A percentile compares a stretch with the other conserved stretches of the same genome.
Conservation (phyloP, 2,329 filamentous ascomycete species). For the Aspergillus terreus region DNA sequence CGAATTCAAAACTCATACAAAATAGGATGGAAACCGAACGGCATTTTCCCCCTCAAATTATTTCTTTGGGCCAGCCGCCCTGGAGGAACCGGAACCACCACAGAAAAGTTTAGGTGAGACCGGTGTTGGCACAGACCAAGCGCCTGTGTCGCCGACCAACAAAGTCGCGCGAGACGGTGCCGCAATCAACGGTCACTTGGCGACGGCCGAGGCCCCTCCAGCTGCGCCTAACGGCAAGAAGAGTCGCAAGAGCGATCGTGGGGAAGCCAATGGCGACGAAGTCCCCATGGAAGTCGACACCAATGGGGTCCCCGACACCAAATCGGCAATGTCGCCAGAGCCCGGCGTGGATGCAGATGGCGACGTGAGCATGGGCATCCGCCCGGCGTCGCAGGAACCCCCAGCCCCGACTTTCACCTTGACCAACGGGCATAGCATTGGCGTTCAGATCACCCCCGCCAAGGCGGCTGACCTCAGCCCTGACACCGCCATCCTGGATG, state of each 20-base stretch:
- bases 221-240: conserved; percentile 26
- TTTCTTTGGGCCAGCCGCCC: conserved; percentile 46
- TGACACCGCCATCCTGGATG: conserved; percentile 41
- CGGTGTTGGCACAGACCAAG: conserved; percentile 28
- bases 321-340: conserved; percentile 11
- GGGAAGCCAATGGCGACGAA: conserved; percentile 31
- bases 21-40: conserved; percentile 36
- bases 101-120: conserved; percentile 27
- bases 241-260: conserved; percentile 30
- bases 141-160: conserved; percentile 26
- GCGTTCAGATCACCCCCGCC: conserved; percentile 46
- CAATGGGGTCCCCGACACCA: conserved; percentile 23
- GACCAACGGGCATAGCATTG: conserved; percentile 43
- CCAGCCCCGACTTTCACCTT: conserved; percentile 36
- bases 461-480: conserved; percentile 46
- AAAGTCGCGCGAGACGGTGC: conserved; percentile 33
- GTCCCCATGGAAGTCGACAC: conserved; percentile 41
- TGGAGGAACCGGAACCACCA: conserved; percentile 28
- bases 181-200: conserved; percentile 34
- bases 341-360: conserved; percentile 39
- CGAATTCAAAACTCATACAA: background rate
- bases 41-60: conserved; percentile 36
- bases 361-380: conserved; percentile 39
- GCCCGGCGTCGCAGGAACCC: conserved; percentile 22
- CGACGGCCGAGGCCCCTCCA: conserved; percentile 25